Evolutionary conservation across 225 moss, liverwort and hornwort species (phyloP).

Genomic region (Anthoceros angustus): DNA sequence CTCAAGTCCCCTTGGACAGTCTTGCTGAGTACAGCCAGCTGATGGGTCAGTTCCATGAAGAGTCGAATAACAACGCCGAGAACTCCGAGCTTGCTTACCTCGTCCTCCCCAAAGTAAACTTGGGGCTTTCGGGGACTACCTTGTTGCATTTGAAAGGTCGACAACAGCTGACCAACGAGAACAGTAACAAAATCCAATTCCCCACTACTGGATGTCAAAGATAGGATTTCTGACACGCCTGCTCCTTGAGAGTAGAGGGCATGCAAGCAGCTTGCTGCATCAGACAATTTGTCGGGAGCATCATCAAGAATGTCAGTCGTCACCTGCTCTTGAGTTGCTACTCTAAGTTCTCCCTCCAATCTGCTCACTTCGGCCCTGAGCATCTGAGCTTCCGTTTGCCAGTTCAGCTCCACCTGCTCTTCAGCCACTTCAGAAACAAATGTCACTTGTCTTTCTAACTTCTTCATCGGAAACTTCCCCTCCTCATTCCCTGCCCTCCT

Average conservation of each 20-base stretch:
- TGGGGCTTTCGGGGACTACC: slow-evolving; percentile 7
- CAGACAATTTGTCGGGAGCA: background rate
- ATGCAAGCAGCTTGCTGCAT: background rate
- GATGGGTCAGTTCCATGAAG: slow-evolving; percentile 33
- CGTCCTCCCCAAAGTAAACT: slow-evolving; percentile 6
- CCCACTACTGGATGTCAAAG: too few species aligned
- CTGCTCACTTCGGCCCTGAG: background rate
- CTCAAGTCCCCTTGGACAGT: slow-evolving; percentile 16
- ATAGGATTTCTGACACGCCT: too few species aligned
- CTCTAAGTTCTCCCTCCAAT: background rate
- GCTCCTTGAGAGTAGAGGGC: too few species aligned
- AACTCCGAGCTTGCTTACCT: slow-evolving; percentile 8
- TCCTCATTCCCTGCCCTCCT: background rate
- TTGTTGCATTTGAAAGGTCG: too few species aligned
- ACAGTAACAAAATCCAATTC: too few species aligned
- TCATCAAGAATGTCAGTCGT: background rate
- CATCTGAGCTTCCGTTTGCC: background rate
- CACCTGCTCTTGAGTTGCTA: background rate
- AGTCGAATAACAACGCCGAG: slow-evolving; percentile 17
- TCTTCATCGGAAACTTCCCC: background rate
- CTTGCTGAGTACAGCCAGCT: slow-evolving; percentile 28
- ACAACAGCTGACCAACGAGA: too few species aligned
- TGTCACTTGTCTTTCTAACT: background rate
- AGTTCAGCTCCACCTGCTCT: background rate
- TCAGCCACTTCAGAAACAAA: background rate